These are phyloP conservation scores for Podila clonocystis DNA, from an alignment of 192 early-diverging fungal species.

Conservation along the genomic window DNA sequence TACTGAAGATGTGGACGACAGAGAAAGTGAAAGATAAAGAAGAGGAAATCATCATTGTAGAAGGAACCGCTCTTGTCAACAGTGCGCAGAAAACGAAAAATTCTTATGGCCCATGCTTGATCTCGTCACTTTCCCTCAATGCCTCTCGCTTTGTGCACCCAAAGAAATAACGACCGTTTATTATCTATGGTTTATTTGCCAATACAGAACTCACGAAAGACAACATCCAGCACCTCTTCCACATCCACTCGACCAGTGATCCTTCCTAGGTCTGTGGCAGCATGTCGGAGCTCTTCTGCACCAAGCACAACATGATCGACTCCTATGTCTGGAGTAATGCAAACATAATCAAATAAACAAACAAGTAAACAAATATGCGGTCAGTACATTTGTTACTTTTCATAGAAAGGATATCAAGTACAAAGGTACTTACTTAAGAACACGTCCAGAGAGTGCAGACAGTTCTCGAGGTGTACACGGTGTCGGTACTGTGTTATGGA, in stretches of 20 bases:
- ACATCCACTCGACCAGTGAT: slow-evolving; percentile 80
- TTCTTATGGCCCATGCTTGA: background rate
- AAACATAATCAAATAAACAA: too few relatives aligned
- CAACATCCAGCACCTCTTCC: slow-evolving; percentile 77
- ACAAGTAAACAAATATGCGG: too few relatives aligned
- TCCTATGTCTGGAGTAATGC: slow-evolving; percentile 14
- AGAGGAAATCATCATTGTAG: background rate
- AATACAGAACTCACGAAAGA: slow-evolving; percentile 84
- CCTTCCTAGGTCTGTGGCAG: slow-evolving; percentile 67
- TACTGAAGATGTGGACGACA: background rate
- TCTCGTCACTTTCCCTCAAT: background rate
- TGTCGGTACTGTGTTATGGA: slow-evolving; percentile 77
- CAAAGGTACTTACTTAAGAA: slow-evolving; percentile 54
- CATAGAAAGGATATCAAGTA: background rate
- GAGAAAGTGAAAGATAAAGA: too few relatives aligned
- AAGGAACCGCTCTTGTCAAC: background rate
- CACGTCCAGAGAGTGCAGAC: slow-evolving; percentile 55
- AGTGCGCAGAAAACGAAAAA: background rate
- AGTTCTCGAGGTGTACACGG: slow-evolving; percentile 68
- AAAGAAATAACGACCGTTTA: too few relatives aligned
- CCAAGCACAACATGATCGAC: slow-evolving; percentile 70
- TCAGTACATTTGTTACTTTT: background rate
- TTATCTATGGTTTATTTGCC: slow-evolving; percentile 64
- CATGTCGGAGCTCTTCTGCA: slow-evolving; percentile 78
- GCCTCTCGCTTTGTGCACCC: background rate